A percentile compares a stretch with the other conserved stretches of the same genome.
Conservation (phyloP, 768 basidiomycete genomes). For the Naematelia encephala region DNA sequence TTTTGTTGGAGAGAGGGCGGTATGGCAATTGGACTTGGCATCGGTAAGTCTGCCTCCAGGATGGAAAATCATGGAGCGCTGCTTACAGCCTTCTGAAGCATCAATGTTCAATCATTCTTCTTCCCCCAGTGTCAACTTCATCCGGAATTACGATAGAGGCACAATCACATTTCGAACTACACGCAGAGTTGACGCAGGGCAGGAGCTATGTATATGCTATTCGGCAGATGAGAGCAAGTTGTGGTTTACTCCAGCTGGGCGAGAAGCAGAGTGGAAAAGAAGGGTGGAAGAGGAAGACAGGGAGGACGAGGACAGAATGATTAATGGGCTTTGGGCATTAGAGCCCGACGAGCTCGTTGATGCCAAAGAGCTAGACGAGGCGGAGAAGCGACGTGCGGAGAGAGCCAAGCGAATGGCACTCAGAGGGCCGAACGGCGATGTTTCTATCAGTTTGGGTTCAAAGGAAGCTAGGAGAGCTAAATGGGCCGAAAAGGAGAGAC, state of each 20-base stretch:
- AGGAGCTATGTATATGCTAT: conserved; percentile 49
- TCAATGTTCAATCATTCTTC: conserved; percentile 50
- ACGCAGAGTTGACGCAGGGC: conserved; percentile 28
- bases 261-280: not conserved
- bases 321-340: not conserved
- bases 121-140: conserved; percentile 48
- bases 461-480: not conserved
- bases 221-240: conserved; percentile 47
- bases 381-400: not conserved
- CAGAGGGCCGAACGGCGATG: not conserved
- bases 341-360: not conserved
- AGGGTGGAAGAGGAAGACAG: not conserved
- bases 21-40: conserved; percentile 45
- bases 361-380: not conserved
- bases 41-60: conserved; percentile 36
- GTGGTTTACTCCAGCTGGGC: conserved; percentile 39
- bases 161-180: conserved; percentile 42
- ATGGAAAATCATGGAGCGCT: not conserved
- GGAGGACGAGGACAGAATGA: not conserved
- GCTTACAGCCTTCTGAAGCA: conserved; percentile 11
- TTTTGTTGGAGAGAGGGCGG: conserved; percentile 47
- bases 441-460: not conserved
- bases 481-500: not conserved
- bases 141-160: conserved; percentile 27
- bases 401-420: not conserved